These are phyloP conservation scores for Daldinia concentrica DNA, from an alignment of 495 filamentous ascomycete genomes.

Conservation along the genomic window DNA sequence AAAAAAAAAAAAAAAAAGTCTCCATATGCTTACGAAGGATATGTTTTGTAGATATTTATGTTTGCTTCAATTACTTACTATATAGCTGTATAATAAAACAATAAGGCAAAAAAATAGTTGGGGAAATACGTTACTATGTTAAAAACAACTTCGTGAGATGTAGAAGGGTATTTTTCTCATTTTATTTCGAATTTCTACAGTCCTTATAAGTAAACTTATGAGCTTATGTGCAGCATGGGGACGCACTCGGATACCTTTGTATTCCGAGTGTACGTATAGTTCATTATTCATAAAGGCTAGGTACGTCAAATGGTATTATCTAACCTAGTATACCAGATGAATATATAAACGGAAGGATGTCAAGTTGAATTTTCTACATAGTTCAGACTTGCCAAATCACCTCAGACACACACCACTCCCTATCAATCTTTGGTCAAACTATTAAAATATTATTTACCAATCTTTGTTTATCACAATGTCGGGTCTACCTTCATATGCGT, in stretches of 20 bases:
- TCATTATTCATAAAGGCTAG: background rate
- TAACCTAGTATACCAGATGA: background rate
- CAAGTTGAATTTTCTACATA: background rate
- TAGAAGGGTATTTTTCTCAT: background rate
- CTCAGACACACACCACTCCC: background rate
- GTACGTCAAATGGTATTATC: background rate
- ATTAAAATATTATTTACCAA: background rate
- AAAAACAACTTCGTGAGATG: background rate
- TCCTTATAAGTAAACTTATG: background rate
- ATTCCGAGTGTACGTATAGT: no score
- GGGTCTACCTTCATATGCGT: conserved; percentile 22
- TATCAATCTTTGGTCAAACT: background rate
- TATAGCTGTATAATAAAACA: background rate
- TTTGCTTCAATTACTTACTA: background rate
- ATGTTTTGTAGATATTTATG: background rate
- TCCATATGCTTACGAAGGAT: background rate
- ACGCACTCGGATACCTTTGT: background rate
- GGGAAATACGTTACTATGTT: background rate
- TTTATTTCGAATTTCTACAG: background rate
- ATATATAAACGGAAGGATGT: background rate
- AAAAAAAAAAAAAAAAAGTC: background rate
- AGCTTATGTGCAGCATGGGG: background rate
- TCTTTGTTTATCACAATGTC: background rate
- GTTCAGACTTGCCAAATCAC: background rate
- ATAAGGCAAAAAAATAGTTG: background rate